Evolutionary conservation across 2,329 filamentous ascomycete species (phyloP).

Genomic region (Cladosporium oxysporum): DNA sequence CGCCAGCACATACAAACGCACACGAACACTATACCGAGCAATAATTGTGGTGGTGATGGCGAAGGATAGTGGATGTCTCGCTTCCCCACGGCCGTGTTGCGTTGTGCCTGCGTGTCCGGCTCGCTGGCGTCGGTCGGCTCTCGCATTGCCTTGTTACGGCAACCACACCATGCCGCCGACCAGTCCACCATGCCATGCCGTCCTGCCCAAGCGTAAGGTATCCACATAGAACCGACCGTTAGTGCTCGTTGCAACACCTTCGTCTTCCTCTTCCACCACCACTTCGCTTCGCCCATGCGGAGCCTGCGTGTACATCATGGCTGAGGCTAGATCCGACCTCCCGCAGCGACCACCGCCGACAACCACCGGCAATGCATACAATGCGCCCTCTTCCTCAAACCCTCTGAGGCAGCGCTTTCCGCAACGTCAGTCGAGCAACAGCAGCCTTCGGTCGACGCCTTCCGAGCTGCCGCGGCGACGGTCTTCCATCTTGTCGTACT

Average conservation of each 20-base stretch:
- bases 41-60: background rate
- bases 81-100: background rate
- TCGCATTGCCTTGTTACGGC: slow-evolving; percentile 6
- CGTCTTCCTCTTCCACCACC: no score
- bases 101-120: slow-evolving; percentile 3
- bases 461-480: slow-evolving; percentile 55
- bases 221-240: background rate
- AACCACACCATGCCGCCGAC: slow-evolving; percentile 1
- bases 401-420: slow-evolving; percentile 25
- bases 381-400: slow-evolving; percentile 2
- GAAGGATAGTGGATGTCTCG: background rate
- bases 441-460: slow-evolving; percentile 25
- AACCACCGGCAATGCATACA: slow-evolving; percentile 12
- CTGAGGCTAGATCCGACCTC: slow-evolving; percentile 18
- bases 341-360: slow-evolving; percentile 8
- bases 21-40: background rate
- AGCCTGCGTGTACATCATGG: background rate
- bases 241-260: background rate
- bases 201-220: background rate
- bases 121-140: slow-evolving; percentile 1
- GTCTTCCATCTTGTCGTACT: slow-evolving; percentile 78
- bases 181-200: background rate
- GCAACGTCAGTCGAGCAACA: slow-evolving; percentile 24
- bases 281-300: background rate
- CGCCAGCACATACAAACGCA: background rate